Evolutionary conservation across 139 green algal genomes (phyloP), one percentile per base, ranked within the genome.

Genomic region (Auxenochlorella protothecoides): DNA sequence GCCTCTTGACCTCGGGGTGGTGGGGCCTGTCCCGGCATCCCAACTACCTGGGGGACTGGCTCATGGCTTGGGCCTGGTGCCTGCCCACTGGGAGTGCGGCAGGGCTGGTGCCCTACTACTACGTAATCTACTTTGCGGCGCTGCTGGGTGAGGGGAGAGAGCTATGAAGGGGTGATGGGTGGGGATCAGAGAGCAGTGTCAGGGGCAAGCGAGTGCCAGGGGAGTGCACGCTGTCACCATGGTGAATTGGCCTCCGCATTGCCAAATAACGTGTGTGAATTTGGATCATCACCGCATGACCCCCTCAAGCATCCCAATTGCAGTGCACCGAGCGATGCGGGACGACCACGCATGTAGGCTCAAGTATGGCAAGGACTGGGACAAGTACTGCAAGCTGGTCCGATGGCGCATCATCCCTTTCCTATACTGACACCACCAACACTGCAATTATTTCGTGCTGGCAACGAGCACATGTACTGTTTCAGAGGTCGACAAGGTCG

Each of bases 361-460:
- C 6, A 99, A 99, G 83, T 99, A 99, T 76, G 89, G 89, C 3
- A 81, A 78, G 65, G 94, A 98, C 70, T 99, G 95, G 94, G 88
- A 93, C 60, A 87, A 87, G 80, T 99, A 99, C 81, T 97, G 92
- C 77, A 66, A 59, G 3, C 76, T 90, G 1, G 95, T 99, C 55
- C 83, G 71, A 53, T 97, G 86, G 63, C 78, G 92, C 2, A 88
- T 99, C 16, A 81, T 98, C 12, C 95, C 95, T 0, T 92, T 89
- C 53, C 60, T 99, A 3, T 99, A 98, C 70, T 98, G 68, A 81
- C 14, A 6, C 27, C 27, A 44, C 27, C 27, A 44, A 44, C 27
- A 44, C 27, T 44, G 27, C 27, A 44, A 44, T 44, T 44, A 44
- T 44, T 44, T 44, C 1, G 27, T 44, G 27, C 27, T 44, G 27